phyloP scores from a whole-genome alignment of 2,329 filamentous ascomycete species.

The Cladophialophora immunda region DNA sequence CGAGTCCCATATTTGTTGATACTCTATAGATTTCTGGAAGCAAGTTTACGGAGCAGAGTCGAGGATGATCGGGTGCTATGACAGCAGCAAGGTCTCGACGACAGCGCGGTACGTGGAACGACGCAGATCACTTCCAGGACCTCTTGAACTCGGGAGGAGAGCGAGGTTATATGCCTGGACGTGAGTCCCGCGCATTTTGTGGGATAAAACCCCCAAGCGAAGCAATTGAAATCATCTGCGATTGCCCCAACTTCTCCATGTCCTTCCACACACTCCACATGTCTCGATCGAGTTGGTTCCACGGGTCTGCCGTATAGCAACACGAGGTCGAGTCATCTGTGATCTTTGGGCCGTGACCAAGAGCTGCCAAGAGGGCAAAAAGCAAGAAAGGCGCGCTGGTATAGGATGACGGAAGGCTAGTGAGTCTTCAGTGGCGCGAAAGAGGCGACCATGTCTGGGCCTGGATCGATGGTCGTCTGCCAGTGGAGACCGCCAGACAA shows the following conservation, averaged over 20 bases:
- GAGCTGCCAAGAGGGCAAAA: slow-evolving; percentile 11
- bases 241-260: slow-evolving; percentile 16
- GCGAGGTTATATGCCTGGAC: not conserved
- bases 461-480: slow-evolving; percentile 1
- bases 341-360: slow-evolving; percentile 1
- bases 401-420: slow-evolving; percentile 10
- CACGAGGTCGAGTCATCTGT: slow-evolving; percentile 12
- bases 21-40: not conserved
- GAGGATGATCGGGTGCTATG: not conserved
- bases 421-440: not conserved
- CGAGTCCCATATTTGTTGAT: slow-evolving; percentile 13
- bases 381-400: slow-evolving; percentile 5
- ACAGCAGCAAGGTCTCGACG: not conserved
- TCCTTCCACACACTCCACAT: slow-evolving; percentile 13
- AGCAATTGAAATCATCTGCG: not conserved
- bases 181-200: not conserved
- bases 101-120: not conserved
- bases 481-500: not conserved
- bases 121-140: not conserved
- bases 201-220: slow-evolving; percentile 9
- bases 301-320: slow-evolving; percentile 10
- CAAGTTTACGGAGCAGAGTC: not conserved
- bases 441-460: not conserved
- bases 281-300: slow-evolving; percentile 12
- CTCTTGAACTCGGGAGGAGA: not conserved